Evolutionary conservation across 345 rosid species (phyloP), one percentile per base, ranked within the genome.

Genomic region (Eucalyptus globulus): DNA sequence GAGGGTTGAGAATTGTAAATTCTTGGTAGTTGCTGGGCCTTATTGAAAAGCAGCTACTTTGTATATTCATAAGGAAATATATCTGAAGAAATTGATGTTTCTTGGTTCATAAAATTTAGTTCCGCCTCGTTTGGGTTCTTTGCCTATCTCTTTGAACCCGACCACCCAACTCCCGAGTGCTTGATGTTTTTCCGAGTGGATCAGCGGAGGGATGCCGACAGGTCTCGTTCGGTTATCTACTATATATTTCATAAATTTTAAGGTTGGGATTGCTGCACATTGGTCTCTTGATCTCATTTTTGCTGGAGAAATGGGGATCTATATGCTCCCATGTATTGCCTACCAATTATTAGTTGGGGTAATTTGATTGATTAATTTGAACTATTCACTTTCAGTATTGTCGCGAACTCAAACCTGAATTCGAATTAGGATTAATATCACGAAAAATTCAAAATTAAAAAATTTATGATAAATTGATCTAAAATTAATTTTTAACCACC

Each of bases 1-100:
- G 67, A 53, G 88, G 88, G 88, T 86, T 87, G 80, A 89, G 92
- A 93, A 95, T 90, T 95, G 97, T 95, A 95, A 91, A 95, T 95
- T 92, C 93, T 53, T 89, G 90, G 91, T 93, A 92, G 95, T 90
- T 88, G 86, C 86, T 88, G 88, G 90, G 88, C 65, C 90, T 87
- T 89, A 85, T 91, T 90, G 91, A 88, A 88, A 90, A 89, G 90
- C 89, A 89, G 87, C 90, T 92, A 87, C 88, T 89, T 69, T 90
- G 89, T 90, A 53, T 58, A 87, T 65, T 89, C 60, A 44, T 34
- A 87, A 60, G 67, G 54, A 87, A 53, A 54, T 87, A 86, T 86
- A 87, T 87, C 65, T 51, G 87, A 51, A 86, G 54, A 86, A 86
- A 51, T 50, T 34, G 87, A 87, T 31, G n/a, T 51, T 37, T 87